Percentiles rank a stretch among this genome's conserved stretches.
phyloP scores from a whole-genome alignment of 345 rosid genomes.

The Diplotaxis tenuifolia region DNA sequence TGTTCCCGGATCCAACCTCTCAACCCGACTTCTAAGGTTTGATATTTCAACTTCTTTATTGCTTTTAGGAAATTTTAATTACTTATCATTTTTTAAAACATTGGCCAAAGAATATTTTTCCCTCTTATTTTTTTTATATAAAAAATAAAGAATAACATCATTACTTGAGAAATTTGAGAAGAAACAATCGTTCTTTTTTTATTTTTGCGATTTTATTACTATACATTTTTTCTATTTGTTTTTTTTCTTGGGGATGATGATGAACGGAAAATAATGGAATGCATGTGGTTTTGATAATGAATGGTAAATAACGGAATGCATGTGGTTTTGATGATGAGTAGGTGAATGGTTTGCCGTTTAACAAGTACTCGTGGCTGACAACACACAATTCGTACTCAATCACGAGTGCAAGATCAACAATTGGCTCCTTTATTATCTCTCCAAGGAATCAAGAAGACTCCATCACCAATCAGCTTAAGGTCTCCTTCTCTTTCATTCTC shows the following conservation, averaged over 20 bases:
- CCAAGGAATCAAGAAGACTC: constrained; percentile 84
- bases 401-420: constrained; percentile 44
- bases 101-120: no score
- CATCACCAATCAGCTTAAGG: constrained; percentile 75
- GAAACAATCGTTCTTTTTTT: no score
- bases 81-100: no score
- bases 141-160: no score
- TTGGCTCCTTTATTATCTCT: constrained; percentile 48
- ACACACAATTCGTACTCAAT: constrained; percentile 82
- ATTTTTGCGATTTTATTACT: no score
- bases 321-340: constrained; percentile 47
- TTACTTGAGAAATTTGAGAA: no score
- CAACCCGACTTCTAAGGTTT: constrained; percentile 75
- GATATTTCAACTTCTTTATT: background rate
- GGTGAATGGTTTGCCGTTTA: constrained; percentile 84
- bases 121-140: no score
- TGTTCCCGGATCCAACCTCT: constrained; percentile 69
- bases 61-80: no score
- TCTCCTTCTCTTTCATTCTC: constrained; percentile 23
- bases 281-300: constrained; percentile 41
- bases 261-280: background rate
- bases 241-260: background rate
- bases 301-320: no score
- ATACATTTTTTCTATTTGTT: no score
- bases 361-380: constrained; percentile 85